These are phyloP conservation scores for Bruguiera gymnorhiza DNA, from an alignment of 345 rosid species.

Conservation along the genomic window DNA sequence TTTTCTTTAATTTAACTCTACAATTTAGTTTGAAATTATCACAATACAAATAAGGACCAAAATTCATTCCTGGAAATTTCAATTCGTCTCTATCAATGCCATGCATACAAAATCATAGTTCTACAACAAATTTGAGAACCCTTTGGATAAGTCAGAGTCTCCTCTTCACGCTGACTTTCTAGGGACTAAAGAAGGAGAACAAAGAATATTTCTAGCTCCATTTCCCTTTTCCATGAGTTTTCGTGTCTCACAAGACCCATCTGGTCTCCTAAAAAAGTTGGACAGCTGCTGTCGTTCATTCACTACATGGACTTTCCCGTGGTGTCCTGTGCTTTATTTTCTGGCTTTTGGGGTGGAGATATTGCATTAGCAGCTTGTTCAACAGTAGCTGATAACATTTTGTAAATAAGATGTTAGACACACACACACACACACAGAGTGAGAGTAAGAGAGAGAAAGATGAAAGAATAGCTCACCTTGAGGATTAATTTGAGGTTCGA, in stretches of 20 bases:
- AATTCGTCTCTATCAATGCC: too few species aligned
- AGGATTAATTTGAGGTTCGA: conserved; percentile 35
- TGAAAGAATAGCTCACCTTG: conserved; percentile 26
- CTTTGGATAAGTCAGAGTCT: background rate
- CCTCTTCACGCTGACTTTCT: background rate
- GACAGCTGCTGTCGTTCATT: conserved; percentile 4
- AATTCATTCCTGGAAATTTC: too few species aligned
- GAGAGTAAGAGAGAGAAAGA: background rate
- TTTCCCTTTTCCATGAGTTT: conserved; percentile 24
- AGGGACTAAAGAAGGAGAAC: background rate
- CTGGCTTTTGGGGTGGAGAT: conserved; percentile 50
- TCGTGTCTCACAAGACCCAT: conserved; percentile 7
- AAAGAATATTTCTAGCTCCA: background rate
- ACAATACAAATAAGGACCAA: too few species aligned
- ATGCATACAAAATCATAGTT: too few species aligned
- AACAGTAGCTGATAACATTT: conserved; percentile 30
- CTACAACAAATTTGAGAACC: too few species aligned
- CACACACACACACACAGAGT: too few species aligned
- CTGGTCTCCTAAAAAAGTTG: conserved; percentile 20
- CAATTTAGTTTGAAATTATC: too few species aligned
- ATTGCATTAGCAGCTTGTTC: conserved; percentile 40
- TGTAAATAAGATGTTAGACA: background rate
- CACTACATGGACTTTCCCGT: background rate
- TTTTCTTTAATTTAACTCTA: too few species aligned
- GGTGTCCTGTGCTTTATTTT: conserved; percentile 29